Conservation (phyloP, 306 rosid genomes). For the Sicyos baderoa region DNA sequence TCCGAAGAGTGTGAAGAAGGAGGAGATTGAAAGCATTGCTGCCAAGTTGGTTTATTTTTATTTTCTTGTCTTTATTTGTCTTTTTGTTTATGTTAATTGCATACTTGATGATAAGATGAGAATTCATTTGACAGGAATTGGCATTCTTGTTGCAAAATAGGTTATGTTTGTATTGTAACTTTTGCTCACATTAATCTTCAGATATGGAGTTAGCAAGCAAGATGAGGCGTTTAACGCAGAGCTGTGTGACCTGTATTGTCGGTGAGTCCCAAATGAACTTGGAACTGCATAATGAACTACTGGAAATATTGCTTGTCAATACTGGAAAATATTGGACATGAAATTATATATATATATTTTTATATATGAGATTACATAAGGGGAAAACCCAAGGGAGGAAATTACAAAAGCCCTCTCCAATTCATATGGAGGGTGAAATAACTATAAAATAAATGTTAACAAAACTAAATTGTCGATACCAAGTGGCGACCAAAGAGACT, state of each 20-base stretch:
- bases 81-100: neutral
- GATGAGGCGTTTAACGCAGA: constrained; percentile 82
- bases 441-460: too few species aligned
- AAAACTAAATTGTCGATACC: too few species aligned
- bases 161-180: neutral
- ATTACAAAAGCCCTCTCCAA: too few species aligned
- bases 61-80: neutral
- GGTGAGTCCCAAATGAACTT: constrained; percentile 31
- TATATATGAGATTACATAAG: too few species aligned
- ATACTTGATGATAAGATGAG: neutral
- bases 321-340: too few species aligned
- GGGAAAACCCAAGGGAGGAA: too few species aligned
- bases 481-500: too few species aligned
- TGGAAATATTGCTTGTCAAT: neutral
- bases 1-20: constrained; percentile 60
- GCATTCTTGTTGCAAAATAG: neutral
- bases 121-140: neutral
- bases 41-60: constrained; percentile 44
- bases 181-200: constrained; percentile 22
- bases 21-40: constrained; percentile 72
- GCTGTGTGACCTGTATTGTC: constrained; percentile 67
- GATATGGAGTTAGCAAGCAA: constrained; percentile 83
- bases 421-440: too few species aligned
- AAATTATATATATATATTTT: too few species aligned
- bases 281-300: constrained; percentile 6